Conservation (phyloP, 2,329 filamentous ascomycete genomes). For the Cordyceps pruinosa region DNA sequence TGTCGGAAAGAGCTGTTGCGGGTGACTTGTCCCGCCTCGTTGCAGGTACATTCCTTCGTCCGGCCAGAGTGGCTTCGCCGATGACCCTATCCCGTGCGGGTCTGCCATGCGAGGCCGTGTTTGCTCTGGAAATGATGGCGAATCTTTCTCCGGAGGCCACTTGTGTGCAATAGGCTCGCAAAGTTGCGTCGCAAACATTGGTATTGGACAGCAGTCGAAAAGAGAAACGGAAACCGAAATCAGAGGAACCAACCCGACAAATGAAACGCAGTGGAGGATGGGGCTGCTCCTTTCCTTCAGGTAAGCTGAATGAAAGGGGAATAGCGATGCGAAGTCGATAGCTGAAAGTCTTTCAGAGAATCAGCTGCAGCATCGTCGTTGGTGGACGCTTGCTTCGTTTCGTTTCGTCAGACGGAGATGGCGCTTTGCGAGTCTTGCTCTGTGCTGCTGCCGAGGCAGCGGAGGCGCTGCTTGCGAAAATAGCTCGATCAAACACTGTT, state of each 20-base stretch:
- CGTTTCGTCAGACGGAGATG: background rate
- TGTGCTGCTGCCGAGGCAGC: background rate
- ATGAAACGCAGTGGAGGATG: background rate
- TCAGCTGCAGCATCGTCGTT: background rate
- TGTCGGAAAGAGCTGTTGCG: conserved; percentile 7
- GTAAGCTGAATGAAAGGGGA: background rate
- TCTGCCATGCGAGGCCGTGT: conserved; percentile 12
- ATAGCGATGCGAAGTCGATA: background rate
- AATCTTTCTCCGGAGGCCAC: conserved; percentile 10
- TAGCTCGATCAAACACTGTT: conserved; percentile 1
- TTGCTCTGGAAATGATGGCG: conserved; percentile 9
- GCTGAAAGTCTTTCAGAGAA: background rate
- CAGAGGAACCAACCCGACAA: conserved; percentile 6
- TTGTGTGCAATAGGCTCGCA: conserved; percentile 13
- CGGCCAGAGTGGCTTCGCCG: conserved; percentile 9
- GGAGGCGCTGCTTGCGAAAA: background rate
- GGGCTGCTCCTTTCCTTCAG: background rate
- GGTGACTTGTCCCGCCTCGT: background rate
- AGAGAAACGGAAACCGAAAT: background rate
- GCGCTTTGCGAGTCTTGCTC: background rate
- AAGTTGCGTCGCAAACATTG: conserved; percentile 13
- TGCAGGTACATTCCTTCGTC: conserved; percentile 11
- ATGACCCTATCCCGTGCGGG: conserved; percentile 4
- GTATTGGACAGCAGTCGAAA: conserved; percentile 1
- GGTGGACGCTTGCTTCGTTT: background rate